Base-by-base conservation (phyloP, 2,329 filamentous ascomycete genomes). In the Trichoderma sp. region DNA sequence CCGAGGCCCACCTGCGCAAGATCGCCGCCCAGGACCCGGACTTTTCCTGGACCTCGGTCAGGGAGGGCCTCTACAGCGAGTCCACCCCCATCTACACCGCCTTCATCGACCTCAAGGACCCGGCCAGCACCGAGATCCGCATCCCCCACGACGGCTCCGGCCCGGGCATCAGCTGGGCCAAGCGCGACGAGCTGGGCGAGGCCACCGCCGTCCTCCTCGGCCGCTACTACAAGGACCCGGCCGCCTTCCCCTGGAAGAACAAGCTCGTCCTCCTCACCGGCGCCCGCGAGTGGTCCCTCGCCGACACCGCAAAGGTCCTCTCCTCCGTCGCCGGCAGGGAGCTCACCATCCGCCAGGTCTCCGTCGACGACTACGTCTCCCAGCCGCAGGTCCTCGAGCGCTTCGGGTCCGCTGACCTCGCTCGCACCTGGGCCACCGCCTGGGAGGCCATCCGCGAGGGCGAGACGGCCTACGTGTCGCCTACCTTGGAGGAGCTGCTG, bases 101-200 rank as follows among this genome's bases (percentile, higher is more conserved):
- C 21, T 62, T 62, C 48, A 17, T 62, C 39, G 59, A 62, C 26
- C 24, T 54, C 7, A 62, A 39, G 3, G 59, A 62, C 14, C 4
- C 14, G 7, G 5, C 39, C 5, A 44, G 24, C 59, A 62, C 59
- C 41, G 59, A 62, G 17, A 62, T 62, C 10, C 39, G 50, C 41
- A 62, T 62, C 5, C 59, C 59, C n/a, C 59, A 62, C n/a, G 59
- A 62, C 24, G 59, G 59, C 50, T 45, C 48, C 14, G 59, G 59
- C 14, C 59, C 59, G 26, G 59, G 59, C 26, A 39, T 62, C 44
- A 62, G 59, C n/a, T 62, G 59, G 59, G 59, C 48, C 26, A 54
- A 62, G 19, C 59, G 59, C 12, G 59, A 62, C 21, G 59, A 62
- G 14, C 39, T 62, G 5, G 59, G 59, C 39, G 48, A 62, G 28